A percentile compares a stretch with the other conserved stretches of the same genome.
These are phyloP conservation scores for Phialemonium atrogriseum DNA, from an alignment of 2,329 filamentous ascomycete species.

Conservation along the genomic window DNA sequence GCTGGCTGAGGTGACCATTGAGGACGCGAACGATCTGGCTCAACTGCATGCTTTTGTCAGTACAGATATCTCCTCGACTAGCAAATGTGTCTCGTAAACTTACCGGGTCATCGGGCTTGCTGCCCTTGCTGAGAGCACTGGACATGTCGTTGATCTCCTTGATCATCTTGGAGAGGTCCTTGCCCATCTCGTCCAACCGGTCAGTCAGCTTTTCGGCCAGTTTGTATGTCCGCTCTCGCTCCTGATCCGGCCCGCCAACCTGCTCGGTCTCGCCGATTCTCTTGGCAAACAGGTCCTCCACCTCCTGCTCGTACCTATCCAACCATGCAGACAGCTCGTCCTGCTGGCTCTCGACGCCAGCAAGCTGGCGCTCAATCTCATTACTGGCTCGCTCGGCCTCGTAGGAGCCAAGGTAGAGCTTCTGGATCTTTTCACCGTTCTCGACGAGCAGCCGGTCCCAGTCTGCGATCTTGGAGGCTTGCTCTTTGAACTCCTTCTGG, in stretches of 20 bases:
- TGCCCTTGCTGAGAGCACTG: constrained; percentile 79
- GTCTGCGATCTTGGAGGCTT: constrained; percentile 75
- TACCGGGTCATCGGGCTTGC: constrained; percentile 81
- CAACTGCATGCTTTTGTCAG: constrained; percentile 43
- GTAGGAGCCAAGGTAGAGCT: constrained; percentile 83
- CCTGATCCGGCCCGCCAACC: constrained; percentile 82
- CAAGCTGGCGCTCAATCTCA: constrained; percentile 88
- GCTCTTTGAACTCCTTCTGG: constrained; percentile 90
- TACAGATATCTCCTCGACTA: no score
- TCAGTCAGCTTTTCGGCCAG: constrained; percentile 88
- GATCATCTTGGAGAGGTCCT: constrained; percentile 91
- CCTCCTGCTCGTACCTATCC: constrained; percentile 83
- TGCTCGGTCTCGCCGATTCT: constrained; percentile 69
- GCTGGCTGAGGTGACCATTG: constrained; percentile 82
- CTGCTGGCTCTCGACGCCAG: constrained; percentile 85
- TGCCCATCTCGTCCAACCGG: constrained; percentile 85
- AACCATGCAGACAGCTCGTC: constrained; percentile 83
- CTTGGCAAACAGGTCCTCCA: constrained; percentile 78
- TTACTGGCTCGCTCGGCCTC: constrained; percentile 89
- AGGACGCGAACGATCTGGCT: constrained; percentile 93
- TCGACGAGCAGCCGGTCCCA: constrained; percentile 93
- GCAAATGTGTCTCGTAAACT: no score
- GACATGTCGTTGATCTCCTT: constrained; percentile 95
- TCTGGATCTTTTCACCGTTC: constrained; percentile 91
- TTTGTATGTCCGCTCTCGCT: constrained; percentile 94